Conservation (phyloP, 345 rosid genomes). For the Brassica cretica region DNA sequence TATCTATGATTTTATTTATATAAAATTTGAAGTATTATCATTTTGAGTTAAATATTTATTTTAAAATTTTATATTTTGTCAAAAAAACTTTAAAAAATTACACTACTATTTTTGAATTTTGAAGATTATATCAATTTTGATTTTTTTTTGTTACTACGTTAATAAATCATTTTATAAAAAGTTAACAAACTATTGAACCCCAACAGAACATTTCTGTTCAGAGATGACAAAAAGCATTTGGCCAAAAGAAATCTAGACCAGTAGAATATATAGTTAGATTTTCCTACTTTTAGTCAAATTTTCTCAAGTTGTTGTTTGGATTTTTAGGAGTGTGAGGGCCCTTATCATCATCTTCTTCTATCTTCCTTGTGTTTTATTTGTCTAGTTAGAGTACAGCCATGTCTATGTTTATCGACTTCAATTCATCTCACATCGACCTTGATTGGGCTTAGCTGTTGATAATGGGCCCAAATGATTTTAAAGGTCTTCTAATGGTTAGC, state of each 20-base stretch:
- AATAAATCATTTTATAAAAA: no score
- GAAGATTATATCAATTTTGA: no score
- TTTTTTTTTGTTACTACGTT: no score
- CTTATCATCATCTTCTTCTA: not conserved
- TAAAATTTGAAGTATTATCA: no score
- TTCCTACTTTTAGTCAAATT: not conserved
- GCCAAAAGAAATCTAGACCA: not conserved
- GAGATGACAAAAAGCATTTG: not conserved
- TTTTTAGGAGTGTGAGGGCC: not conserved
- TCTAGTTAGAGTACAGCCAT: not conserved
- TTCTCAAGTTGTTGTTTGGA: not conserved
- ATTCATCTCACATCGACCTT: not conserved
- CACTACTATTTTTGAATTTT: no score
- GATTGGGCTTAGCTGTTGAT: not conserved
- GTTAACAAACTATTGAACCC: not conserved
- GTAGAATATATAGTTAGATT: not conserved
- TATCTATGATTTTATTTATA: no score
- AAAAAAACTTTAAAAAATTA: no score
- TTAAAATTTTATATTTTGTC: no score
- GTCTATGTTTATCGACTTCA: not conserved
- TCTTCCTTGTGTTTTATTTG: not conserved
- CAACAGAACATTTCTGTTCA: not conserved
- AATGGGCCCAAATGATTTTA: not conserved
- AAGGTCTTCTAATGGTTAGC: not conserved
- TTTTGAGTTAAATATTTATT: no score